Conservation (phyloP, 805 yeast species). For the Danielia oregonensis region DNA sequence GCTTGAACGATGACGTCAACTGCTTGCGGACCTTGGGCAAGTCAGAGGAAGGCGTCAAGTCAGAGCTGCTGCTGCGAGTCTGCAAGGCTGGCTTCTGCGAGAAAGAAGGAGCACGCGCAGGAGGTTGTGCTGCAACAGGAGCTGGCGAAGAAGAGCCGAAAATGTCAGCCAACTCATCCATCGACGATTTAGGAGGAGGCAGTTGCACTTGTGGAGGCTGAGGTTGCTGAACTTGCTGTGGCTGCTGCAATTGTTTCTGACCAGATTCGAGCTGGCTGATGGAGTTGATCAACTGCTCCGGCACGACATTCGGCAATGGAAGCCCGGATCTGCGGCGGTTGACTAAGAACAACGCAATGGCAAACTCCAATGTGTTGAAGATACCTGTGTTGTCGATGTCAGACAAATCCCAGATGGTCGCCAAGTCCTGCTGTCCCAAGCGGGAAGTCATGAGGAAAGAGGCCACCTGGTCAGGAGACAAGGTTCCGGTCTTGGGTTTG, state of each 20-base stretch:
- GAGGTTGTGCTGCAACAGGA: slow-evolving; percentile 12
- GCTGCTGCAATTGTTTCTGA: slow-evolving; percentile 1
- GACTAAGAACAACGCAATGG: slow-evolving; percentile 90
- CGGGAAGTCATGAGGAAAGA: slow-evolving; percentile 85
- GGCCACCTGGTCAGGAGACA: slow-evolving; percentile 81
- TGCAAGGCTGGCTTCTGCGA: slow-evolving; percentile 16
- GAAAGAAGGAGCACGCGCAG: too few relatives aligned
- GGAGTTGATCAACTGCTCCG: slow-evolving; percentile 52
- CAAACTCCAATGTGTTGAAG: slow-evolving; percentile 77
- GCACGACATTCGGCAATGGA: slow-evolving; percentile 74
- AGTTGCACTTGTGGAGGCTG: slow-evolving; percentile 2
- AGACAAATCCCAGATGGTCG: slow-evolving; percentile 91
- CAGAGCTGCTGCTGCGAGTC: slow-evolving; percentile 30
- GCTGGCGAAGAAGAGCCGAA: slow-evolving; percentile 27
- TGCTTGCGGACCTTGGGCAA: slow-evolving; percentile 32
- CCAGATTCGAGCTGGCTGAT: slow-evolving; percentile 12
- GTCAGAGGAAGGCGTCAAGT: slow-evolving; percentile 23
- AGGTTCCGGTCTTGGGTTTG: slow-evolving; percentile 53
- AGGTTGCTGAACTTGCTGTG: slow-evolving; percentile 10
- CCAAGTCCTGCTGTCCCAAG: slow-evolving; percentile 78
- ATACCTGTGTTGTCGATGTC: slow-evolving; percentile 84
- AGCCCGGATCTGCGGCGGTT: slow-evolving; percentile 79
- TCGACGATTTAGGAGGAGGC: slow-evolving; percentile 41
- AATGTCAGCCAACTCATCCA: slow-evolving; percentile 62
- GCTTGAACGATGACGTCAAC: slow-evolving; percentile 56